Percentiles rank a stretch among this genome's conserved stretches.
These are phyloP conservation scores for Tetraselmis striata DNA, from an alignment of 139 green algal genomes.

Conservation along the genomic window DNA sequence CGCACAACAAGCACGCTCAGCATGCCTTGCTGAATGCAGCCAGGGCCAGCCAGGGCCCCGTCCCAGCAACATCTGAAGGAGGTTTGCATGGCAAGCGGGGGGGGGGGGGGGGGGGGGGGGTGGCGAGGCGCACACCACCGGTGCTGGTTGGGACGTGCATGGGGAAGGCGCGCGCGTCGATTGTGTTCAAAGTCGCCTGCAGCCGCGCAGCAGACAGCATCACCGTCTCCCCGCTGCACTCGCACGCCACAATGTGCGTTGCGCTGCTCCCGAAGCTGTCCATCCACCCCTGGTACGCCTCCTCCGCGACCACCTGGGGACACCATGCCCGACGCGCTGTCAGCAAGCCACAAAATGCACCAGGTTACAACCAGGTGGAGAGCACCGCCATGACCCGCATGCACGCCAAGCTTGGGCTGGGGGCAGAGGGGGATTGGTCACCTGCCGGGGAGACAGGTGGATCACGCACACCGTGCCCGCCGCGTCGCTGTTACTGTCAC, in stretches of 20 bases:
- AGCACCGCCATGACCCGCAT: no score
- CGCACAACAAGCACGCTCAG: no score
- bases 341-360: no score
- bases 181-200: slow-evolving; percentile 59
- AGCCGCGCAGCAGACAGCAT: slow-evolving; percentile 28
- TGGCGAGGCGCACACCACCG: background rate
- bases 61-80: no score
- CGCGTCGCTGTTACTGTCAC: background rate
- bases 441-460: slow-evolving; percentile 46
- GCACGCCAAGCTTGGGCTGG: no score
- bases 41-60: no score
- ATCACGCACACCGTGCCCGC: slow-evolving; percentile 41
- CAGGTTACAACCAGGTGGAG: no score
- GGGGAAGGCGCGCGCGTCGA: slow-evolving; percentile 66
- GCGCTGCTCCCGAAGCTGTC: slow-evolving; percentile 10
- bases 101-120: background rate
- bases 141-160: slow-evolving; percentile 18
- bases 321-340: no score
- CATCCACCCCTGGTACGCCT: slow-evolving; percentile 37
- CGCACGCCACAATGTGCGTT: slow-evolving; percentile 13
- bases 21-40: no score
- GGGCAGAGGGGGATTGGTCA: no score
- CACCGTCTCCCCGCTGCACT: slow-evolving; percentile 3
- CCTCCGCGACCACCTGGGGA: slow-evolving; percentile 25
- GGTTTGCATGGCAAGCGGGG: no score